phyloP scores from a whole-genome alignment of 2,329 filamentous ascomycete species.

The Hypomyces rosellus region DNA sequence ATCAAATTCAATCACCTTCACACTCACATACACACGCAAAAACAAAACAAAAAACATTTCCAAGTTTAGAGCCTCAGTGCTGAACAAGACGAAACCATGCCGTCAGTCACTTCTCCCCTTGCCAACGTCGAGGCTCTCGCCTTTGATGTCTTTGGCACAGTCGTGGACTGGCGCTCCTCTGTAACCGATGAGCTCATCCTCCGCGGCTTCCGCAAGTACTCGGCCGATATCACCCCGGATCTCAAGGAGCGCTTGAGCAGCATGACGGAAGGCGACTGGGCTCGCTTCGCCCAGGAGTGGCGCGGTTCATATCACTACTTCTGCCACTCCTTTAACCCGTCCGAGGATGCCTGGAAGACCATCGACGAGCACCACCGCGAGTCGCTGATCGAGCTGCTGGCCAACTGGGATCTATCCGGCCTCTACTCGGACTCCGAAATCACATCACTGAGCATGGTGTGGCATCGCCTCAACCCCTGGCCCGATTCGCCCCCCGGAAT shows the following conservation, averaged over 20 bases:
- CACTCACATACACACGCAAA: no score
- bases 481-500: constrained; percentile 55
- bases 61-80: no score
- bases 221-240: constrained; percentile 41
- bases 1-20: no score
- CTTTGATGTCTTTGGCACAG: constrained; percentile 76
- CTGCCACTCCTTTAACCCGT: constrained; percentile 45
- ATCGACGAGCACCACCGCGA: constrained; percentile 67
- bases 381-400: constrained; percentile 54
- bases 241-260: constrained; percentile 42
- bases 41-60: no score
- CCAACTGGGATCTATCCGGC: constrained; percentile 46
- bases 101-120: constrained; percentile 20
- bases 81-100: constrained; percentile 16
- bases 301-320: constrained; percentile 57
- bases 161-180: constrained; percentile 69
- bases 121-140: constrained; percentile 50
- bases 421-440: constrained; percentile 59
- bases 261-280: constrained; percentile 55
- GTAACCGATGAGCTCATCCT: constrained; percentile 54
- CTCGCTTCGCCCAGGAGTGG: constrained; percentile 64
- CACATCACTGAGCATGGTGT: constrained; percentile 57
- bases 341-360: constrained; percentile 52
- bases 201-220: constrained; percentile 41
- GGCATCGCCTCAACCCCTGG: constrained; percentile 71